A percentile compares a stretch with the other conserved stretches of the same genome.
Evolutionary conservation across 202 grass and related monocot species (phyloP).

Genomic region (Musa balbisiana): DNA sequence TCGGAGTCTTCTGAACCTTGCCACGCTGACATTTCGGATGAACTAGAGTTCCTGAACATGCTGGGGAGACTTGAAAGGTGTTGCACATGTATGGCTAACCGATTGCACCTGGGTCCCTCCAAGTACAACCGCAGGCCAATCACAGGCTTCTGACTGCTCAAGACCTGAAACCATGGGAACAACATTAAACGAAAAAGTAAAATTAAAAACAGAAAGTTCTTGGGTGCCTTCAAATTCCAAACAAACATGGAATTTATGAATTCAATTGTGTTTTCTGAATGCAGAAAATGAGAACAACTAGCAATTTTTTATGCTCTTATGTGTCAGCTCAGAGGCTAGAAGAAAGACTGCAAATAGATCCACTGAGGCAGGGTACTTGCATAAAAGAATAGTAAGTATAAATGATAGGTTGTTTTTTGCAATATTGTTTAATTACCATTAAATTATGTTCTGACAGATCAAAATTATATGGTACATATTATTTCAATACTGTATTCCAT

Average conservation of each 20-base stretch:
- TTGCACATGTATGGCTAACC: constrained; percentile 88
- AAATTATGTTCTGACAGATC: not conserved
- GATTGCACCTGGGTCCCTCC: constrained; percentile 84
- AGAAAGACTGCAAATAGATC: not conserved
- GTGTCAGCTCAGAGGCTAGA: not conserved
- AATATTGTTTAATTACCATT: too few species aligned
- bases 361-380: too few species aligned
- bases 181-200: not conserved
- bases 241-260: not conserved
- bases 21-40: constrained; percentile 53
- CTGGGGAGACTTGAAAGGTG: constrained; percentile 90
- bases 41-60: constrained; percentile 52
- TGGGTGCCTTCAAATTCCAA: not conserved
- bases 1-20: constrained; percentile 58
- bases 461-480: not conserved
- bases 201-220: not conserved
- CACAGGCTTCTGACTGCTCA: constrained; percentile 63
- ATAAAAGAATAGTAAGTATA: too few species aligned
- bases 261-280: not conserved
- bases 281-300: not conserved
- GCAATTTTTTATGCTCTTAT: not conserved
- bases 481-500: not conserved
- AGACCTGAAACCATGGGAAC: constrained; percentile 40
- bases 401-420: too few species aligned
- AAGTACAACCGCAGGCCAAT: constrained; percentile 76